Base-by-base conservation (phyloP, 2,329 filamentous ascomycete species). In the Botrytis pseudocinerea region DNA sequence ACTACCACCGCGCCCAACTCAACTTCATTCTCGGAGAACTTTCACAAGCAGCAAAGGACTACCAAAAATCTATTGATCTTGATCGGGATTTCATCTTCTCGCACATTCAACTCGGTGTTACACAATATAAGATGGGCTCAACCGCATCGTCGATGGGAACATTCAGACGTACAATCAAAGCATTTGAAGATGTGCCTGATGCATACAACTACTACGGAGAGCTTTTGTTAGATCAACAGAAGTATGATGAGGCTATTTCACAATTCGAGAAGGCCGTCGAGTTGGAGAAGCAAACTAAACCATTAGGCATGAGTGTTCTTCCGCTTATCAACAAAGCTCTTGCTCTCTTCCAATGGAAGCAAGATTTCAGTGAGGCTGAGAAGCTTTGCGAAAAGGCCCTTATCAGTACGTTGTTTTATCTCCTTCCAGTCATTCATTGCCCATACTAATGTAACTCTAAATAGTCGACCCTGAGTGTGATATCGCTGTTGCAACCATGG, bases 151-250 rank as follows among this genome's bases (percentile, higher is more conserved):
- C 95, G 64, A 98, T 98, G 94, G 95, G 96, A 51, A 99, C 96
- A 9, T 98, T 99, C 91, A 90, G 95, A 79, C 89, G 95, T 76
- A 97, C 94, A 83, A 95, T 98, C 83, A 99, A 98, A 91, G 98
- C 97, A 85, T 99, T 99, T 81, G 93, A 94, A 80, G 93, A 95
- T 82, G 93, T 97, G 18, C 95, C 95, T 9, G 96, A 99, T 81
- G 96, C 98, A 59, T 99, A 98, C 88, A 99, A 99, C 88, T 99
- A 99, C 89, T 98, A 97, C 80, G 96, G 96, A 80, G 96, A 99
- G 85, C 88, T 99, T 73, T 88, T 99, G 73, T 90, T 99, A 71
- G 96, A 99, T 86, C 96, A 98, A 86, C 92, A 94, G 83, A 97
- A 98, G 84, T 98, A 92, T 84, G 87, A 93, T 74, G 95, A 99